Base-by-base conservation (phyloP, 164 flowering plant species). In the Aristolochia fimbriata region DNA sequence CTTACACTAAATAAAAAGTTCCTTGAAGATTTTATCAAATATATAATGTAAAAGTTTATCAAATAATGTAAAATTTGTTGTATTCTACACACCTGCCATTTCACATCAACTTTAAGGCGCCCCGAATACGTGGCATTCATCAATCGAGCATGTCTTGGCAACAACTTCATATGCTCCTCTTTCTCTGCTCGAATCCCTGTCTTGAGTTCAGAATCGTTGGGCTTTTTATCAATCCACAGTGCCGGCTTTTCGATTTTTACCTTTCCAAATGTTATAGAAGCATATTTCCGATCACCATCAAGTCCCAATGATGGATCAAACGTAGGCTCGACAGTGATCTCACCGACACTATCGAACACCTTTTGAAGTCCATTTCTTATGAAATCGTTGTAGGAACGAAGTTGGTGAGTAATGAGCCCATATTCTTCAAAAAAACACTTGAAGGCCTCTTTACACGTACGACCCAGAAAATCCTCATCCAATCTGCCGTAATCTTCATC, bases 101-200 rank as follows among this genome's bases (percentile, higher is more conserved):
- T 31, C 16, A 81, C 66, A 14, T 81, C 70, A 8, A 84, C 94
- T 64, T 75, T 85, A 76, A 92, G 73, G 53, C 78, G 68, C 14
- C 91, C 54, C 0, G 97, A 74, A 68, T 92, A 92, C 3, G 94
- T 81, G 89, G 89, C 83, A 57, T 83, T 81, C 76, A 89, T 96
- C 50, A 92, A 86, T 21, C 97, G 77, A 20, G 98, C 97, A 73
- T 89, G 93, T 62, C 84, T 71, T 0, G 98, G 97, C 50, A 76
- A 49, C 67, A 86, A 59, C 0, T 77, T 67, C 62, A 79, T 41
- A 23, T 22, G 55, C 50, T 80, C 81, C 17, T 66, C 68, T 20
- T 22, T 8, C 55, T 20, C 55, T 12, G 23, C 55, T 8, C 17
- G 19, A 21, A 20, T n/a, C 52, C 20, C 20, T 20, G 19, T 16